Evolutionary conservation across 805 yeast genomes (phyloP).

Genomic region (Blastobotrys chiropterorum): DNA sequence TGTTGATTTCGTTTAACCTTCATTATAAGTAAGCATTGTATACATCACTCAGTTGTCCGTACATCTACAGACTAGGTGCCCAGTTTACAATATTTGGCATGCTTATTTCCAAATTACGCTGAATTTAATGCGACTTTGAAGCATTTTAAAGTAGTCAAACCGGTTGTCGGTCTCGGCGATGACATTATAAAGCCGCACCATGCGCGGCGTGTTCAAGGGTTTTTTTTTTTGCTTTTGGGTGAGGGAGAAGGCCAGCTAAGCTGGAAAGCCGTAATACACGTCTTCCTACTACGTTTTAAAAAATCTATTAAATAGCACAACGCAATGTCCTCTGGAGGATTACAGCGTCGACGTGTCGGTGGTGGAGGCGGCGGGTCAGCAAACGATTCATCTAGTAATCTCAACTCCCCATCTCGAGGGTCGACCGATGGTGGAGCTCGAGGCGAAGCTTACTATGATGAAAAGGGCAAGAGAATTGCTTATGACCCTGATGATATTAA

Average conservation of each 20-base stretch:
- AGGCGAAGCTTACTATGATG: constrained; percentile 12
- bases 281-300: neutral
- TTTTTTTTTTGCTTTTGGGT: neutral
- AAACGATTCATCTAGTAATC: constrained; percentile 7
- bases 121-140: too few species aligned
- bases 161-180: too few species aligned
- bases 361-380: constrained; percentile 5
- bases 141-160: too few species aligned
- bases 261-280: neutral
- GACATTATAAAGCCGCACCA: neutral
- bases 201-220: neutral
- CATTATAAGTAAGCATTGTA: too few species aligned
- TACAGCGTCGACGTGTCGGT: constrained; percentile 25
- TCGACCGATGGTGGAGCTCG: neutral
- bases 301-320: neutral
- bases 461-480: constrained; percentile 59
- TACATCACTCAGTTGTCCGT: too few species aligned
- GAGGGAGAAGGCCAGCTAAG: neutral
- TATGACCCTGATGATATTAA: constrained; percentile 69
- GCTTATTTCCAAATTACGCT: too few species aligned
- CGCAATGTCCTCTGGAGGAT: constrained; percentile 15
- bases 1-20: too few species aligned
- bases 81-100: too few species aligned
- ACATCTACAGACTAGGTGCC: too few species aligned
- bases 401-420: constrained; percentile 1